Evolutionary conservation across 2,329 filamentous ascomycete species (phyloP), one percentile per base, ranked within the genome.

Genomic region (Curvularia eragrostidis): DNA sequence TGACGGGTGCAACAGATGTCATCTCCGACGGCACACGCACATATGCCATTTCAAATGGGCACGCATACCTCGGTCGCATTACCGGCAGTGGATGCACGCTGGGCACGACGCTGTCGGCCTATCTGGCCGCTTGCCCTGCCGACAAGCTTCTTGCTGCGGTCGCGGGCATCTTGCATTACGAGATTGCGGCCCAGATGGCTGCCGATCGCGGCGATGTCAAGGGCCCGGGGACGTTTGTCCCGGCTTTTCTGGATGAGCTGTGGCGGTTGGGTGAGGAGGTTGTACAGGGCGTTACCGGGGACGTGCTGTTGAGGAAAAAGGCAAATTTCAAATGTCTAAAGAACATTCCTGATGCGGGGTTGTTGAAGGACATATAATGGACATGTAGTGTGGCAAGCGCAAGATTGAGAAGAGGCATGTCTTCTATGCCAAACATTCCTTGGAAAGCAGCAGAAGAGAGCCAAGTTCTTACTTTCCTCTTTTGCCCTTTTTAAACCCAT

Each of bases 221-320:
- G 57, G 94, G 94, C 0, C 93, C 94, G 0, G 94, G 94, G 0
- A 91, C 88, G 0, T 97, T 97, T 79, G 87, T 96, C 12, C 89
- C 92, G 0, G 89, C 89, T 0, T 93, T 97, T 70, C 79, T 97
- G 41, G 94, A 98, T 67, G 90, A 85, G 72, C 72, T 89, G 49
- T 85, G 83, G 51, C 24, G 39, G 12, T 24, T 48, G 9, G 58
- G 67, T 3, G 59, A 56, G 39, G 53, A 52, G 24, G 38, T 68
- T 39, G 65, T 53, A 7, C 23, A 43, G 10, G 23, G 13, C n/a
- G n/a, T n/a, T 12, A 58, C 63, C 15, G 66, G 59, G 1, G 58
- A 48, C 24, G 52, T 46, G 9, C 52, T 43, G 10, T 63, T 65
- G 57, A 47, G 54, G 19, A 49, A 48, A 5, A 44, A 56, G 53